Evolutionary conservation across 192 early-diverging fungal genomes (phyloP).

Genomic region (Coemansia sp.): DNA sequence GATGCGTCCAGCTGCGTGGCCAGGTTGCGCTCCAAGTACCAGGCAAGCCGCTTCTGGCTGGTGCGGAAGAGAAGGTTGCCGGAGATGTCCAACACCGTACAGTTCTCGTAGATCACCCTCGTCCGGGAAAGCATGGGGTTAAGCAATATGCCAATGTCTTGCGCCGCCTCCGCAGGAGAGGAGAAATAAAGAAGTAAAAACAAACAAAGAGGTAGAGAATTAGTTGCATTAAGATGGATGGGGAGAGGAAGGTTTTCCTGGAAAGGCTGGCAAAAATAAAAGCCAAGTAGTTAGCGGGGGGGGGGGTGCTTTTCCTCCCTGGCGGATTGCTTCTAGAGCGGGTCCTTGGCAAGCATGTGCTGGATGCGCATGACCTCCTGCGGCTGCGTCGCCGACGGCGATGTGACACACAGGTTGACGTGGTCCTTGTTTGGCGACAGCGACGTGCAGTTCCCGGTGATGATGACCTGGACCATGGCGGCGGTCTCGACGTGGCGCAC

Average conservation of each 20-base stretch:
- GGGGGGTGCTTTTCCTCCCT: neutral
- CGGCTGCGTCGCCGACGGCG: constrained; percentile 44
- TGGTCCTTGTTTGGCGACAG: constrained; percentile 43
- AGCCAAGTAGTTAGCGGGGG: neutral
- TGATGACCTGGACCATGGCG: constrained; percentile 68
- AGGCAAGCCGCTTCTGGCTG: constrained; percentile 27
- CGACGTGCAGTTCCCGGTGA: constrained; percentile 54
- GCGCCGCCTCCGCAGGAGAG: too few species aligned
- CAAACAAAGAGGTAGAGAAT: neutral
- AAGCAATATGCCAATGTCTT: too few species aligned
- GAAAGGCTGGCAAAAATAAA: neutral
- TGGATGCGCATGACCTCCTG: constrained; percentile 53
- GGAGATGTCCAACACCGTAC: constrained; percentile 36
- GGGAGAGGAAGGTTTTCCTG: neutral
- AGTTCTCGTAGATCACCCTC: constrained; percentile 48
- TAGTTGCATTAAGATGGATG: neutral
- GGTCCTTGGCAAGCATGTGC: constrained; percentile 47
- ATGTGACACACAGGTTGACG: constrained; percentile 50
- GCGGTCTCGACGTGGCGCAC: constrained; percentile 81
- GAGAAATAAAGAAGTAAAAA: neutral
- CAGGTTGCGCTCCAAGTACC: constrained; percentile 45
- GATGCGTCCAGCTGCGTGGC: constrained; percentile 23
- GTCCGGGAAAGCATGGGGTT: constrained; percentile 15
- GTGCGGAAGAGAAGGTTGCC: constrained; percentile 47
- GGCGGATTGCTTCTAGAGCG: constrained; percentile 4